Base-by-base conservation (phyloP, 2,329 filamentous ascomycete genomes). In the Allantophomopsis cytisporea region DNA sequence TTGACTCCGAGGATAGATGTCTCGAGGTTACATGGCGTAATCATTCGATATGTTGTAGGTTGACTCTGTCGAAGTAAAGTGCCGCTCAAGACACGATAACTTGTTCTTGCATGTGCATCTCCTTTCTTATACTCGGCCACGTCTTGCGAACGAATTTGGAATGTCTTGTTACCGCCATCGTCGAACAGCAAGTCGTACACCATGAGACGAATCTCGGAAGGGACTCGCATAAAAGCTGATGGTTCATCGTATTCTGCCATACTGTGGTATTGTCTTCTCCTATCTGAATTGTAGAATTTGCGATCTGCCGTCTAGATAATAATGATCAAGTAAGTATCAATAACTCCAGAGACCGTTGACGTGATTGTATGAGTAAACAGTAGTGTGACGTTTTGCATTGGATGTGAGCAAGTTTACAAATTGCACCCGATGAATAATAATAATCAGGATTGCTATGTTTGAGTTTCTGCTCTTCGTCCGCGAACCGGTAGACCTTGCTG, bases 1-100 rank as follows among this genome's bases (percentile, higher is more conserved):
- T 60, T 68, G 15, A 59, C 60, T 37, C 56, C 49, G 63, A 74
- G 58, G 48, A 71, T 59, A 38, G 65, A 49, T 21, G 62, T 51
- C 55, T 70, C 58, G 49, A 67, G 42, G 34, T 57, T 47, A 10
- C 51, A 51, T 45, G 59, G 60, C 39, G 66, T 61, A 35, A 62
- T 55, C 35, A 71, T 59, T 37, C 60, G 59, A 54, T 79, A 80
- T 4, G 75, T 77, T 7, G 75, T 77, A 39, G 66, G 53, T 44
- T 55, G 61, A 41, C 60, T 62, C 41, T 60, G 58, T 12, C 61
- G 59, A 32, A 59, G 51, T 23, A 66, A 51, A 11, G 58, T 55
- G 6, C 56, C 54, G 38, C 63, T 60, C 31, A 68, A 48, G 31
- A 65, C 51, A 36, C 61, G 56, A 47, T 68, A 70, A 5, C 49